Evolutionary conservation across 108 stramenopile genomes (phyloP).

Genomic region (Tribonema minus): DNA sequence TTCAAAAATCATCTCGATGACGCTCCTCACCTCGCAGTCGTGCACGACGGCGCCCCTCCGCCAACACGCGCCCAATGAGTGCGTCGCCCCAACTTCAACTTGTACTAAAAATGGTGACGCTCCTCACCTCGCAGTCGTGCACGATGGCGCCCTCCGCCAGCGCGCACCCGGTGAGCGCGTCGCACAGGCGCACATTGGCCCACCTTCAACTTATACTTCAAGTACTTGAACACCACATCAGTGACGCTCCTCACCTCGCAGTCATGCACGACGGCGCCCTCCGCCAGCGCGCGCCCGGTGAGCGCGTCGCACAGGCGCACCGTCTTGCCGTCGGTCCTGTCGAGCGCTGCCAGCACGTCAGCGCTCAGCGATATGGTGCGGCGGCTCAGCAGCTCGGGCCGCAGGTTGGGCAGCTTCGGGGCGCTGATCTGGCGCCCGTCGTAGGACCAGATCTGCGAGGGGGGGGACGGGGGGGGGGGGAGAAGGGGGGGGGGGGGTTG

Average conservation of each 20-base stretch:
- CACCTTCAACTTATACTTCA: too few species aligned
- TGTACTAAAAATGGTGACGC: too few species aligned
- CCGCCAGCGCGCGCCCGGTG: slow-evolving; percentile 44
- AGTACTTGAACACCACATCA: too few species aligned
- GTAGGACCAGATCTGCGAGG: slow-evolving; percentile 45
- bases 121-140: slow-evolving; percentile 46
- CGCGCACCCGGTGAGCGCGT: slow-evolving; percentile 46
- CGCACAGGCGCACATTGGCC: slow-evolving; percentile 57
- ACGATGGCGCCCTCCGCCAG: slow-evolving; percentile 14
- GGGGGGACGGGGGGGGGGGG: not conserved
- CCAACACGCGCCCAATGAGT: slow-evolving; percentile 39
- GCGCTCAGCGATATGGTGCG: slow-evolving; percentile 36
- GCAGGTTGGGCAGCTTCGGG: slow-evolving; percentile 48
- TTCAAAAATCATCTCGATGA: too few species aligned
- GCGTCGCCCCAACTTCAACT: too few species aligned
- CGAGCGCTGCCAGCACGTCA: slow-evolving; percentile 56
- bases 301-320: slow-evolving; percentile 53
- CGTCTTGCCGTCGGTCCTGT: slow-evolving; percentile 46
- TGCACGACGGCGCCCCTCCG: slow-evolving; percentile 22
- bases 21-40: slow-evolving; percentile 44
- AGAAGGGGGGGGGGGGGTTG: too few species aligned
- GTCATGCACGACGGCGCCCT: slow-evolving; percentile 19
- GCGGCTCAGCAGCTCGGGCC: slow-evolving; percentile 39
- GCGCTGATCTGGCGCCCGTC: slow-evolving; percentile 55
- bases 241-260: slow-evolving; percentile 51